These are phyloP conservation scores for Lichtheimia ornata DNA, from an alignment of 371 early-diverging fungal genomes.

Conservation along the genomic window DNA sequence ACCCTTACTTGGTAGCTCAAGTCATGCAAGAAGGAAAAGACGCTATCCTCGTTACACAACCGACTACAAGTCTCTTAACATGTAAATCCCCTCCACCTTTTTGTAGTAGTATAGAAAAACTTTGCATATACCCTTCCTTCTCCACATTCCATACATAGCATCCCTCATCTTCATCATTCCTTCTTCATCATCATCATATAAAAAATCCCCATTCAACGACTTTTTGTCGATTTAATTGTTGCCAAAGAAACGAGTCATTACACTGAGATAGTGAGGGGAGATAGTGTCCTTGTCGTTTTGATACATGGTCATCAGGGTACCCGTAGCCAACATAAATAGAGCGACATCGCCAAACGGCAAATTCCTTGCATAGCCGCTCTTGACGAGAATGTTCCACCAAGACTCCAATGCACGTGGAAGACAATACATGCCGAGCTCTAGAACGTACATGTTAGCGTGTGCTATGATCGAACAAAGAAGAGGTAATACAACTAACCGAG, in stretches of 20 bases:
- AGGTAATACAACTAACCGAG: slow-evolving; percentile 29
- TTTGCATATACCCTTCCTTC: no score
- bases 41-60: no score
- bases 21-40: no score
- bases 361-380: slow-evolving; percentile 43
- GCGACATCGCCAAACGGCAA: slow-evolving; percentile 57
- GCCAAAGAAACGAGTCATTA: slow-evolving; percentile 83
- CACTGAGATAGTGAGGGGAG: slow-evolving; percentile 69
- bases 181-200: no score
- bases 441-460: background rate
- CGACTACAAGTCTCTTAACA: no score
- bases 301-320: slow-evolving; percentile 80
- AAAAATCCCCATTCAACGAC: no score
- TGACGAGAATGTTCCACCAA: slow-evolving; percentile 62
- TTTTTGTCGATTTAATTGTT: slow-evolving; percentile 55
- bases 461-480: no score
- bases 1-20: slow-evolving; percentile 2
- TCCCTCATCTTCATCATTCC: no score
- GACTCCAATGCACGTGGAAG: slow-evolving; percentile 79
- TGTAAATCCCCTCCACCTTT: no score
- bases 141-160: no score
- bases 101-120: no score
- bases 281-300: slow-evolving; percentile 78
- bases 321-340: slow-evolving; percentile 75
- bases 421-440: slow-evolving; percentile 83